Evolutionary conservation across 108 stramenopile genomes (phyloP).

Genomic region (Mayamaea pseudoterrestris): DNA sequence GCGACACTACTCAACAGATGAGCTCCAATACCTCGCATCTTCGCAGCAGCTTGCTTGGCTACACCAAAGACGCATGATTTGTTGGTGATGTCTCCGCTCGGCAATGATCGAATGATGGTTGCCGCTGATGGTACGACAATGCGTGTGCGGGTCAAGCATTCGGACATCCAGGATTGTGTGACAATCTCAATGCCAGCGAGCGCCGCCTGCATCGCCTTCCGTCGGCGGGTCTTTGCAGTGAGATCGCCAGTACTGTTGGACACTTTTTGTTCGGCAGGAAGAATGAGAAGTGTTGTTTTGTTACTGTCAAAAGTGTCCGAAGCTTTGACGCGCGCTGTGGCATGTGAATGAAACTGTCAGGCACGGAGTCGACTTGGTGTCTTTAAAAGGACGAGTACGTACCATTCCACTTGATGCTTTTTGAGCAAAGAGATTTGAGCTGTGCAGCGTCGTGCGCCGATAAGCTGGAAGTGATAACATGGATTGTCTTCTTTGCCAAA

Average conservation of each 20-base stretch:
- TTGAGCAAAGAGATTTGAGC: constrained; percentile 24
- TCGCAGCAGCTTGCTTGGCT: constrained; percentile 34
- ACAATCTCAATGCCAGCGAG: constrained; percentile 68
- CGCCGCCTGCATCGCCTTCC: constrained; percentile 69
- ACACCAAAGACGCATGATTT: constrained; percentile 27
- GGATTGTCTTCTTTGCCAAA: constrained; percentile 6
- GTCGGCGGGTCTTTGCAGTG: constrained; percentile 24
- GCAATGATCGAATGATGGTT: constrained; percentile 30
- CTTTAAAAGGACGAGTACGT: not conserved
- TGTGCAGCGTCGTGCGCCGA: constrained; percentile 31
- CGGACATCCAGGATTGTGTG: constrained; percentile 42
- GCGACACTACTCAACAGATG: constrained; percentile 18
- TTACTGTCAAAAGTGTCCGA: constrained; percentile 36
- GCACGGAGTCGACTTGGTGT: not conserved
- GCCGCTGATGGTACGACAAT: constrained; percentile 9
- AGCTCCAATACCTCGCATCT: not conserved
- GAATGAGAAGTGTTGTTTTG: constrained; percentile 51
- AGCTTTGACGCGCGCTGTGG: constrained; percentile 39
- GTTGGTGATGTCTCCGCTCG: constrained; percentile 14
- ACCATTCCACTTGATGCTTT: constrained; percentile 30
- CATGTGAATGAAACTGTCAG: not conserved
- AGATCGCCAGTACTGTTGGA: constrained; percentile 4
- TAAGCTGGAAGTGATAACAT: constrained; percentile 39
- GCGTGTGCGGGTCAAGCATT: constrained; percentile 16
- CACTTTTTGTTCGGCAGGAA: no score